A percentile compares a stretch with the other conserved stretches of the same genome.
Conservation (phyloP, 805 yeast genomes). For the Kodamaea lidongshanica region DNA sequence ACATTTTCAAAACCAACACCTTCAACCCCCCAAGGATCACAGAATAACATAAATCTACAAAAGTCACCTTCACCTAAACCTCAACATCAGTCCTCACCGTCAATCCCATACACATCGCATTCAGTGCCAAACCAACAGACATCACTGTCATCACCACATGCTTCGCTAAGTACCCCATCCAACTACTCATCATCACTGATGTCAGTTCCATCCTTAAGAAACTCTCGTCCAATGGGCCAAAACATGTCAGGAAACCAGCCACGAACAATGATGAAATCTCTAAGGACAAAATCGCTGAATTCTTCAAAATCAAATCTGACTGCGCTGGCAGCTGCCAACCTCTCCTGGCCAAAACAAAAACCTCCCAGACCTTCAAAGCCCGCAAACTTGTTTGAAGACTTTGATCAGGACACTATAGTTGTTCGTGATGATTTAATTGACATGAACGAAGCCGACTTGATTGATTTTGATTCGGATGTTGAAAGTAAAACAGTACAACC, state of each 20-base stretch:
- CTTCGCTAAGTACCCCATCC: too few species aligned
- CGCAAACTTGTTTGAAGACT: conserved; percentile 29
- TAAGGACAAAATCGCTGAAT: conserved; percentile 17
- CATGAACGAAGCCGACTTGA: conserved; percentile 2
- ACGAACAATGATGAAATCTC: conserved; percentile 28
- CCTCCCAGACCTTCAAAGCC: conserved; percentile 1
- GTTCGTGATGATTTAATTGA: conserved; percentile 20
- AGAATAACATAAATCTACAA: too few species aligned
- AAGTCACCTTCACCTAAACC: too few species aligned
- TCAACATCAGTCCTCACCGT: too few species aligned
- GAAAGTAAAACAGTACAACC: too few species aligned
- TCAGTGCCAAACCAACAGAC: too few species aligned
- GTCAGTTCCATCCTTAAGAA: conserved; percentile 15
- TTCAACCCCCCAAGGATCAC: too few species aligned
- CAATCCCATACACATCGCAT: too few species aligned
- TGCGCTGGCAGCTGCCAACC: conserved; percentile 24
- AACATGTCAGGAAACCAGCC: conserved; percentile 4
- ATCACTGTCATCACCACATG: too few species aligned
- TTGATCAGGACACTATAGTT: conserved; percentile 37
- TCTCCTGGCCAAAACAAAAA: conserved; percentile 24
- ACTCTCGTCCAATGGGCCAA: conserved; percentile 8
- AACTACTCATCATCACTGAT: too few species aligned
- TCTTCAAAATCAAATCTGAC: conserved; percentile 11
- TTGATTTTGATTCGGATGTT: conserved; percentile 4
- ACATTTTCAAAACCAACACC: too few species aligned